Base-by-base conservation (phyloP, 176 grass and related monocot species). In the Eragrostis curvula region DNA sequence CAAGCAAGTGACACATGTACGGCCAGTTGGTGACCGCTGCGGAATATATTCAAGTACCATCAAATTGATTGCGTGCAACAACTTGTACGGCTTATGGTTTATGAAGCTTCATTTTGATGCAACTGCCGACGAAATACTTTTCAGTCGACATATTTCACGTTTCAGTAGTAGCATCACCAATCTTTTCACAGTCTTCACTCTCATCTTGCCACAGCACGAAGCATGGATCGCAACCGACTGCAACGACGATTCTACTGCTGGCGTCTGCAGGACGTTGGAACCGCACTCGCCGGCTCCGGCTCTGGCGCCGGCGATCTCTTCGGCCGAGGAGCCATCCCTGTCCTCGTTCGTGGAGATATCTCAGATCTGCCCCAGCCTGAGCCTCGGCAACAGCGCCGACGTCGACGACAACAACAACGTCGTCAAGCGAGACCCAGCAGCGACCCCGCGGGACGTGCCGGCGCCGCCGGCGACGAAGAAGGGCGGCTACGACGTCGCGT, bases 261-360 rank as follows among this genome's bases (percentile, higher is more conserved):
- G 77, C 70, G 71, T 72, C 25, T 23, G 83, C 20, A 65, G 47
- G 32, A 43, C 21, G 12, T 21, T 23, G 0, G 66, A 79, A n/a
- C 50, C 78, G 20, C 39, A 25, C 17, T 61, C 87, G n/a, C 66
- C 71, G 50, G 70, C 60, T 47, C 79, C 71, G 14, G 70, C 60
- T 47, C 79, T 67, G 14, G 58, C 79, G 45, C 73, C 63, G 28
- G 58, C 44, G 25, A 82, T 66, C 49, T 85, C 86, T 53, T 30
- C 85, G 39, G 73, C 85, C 8, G 86, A 84, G 10, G 86, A 84
- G 10, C 82, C 82, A 8, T 88, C 65, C 67, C 53, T 90, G 25
- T 82, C 87, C 8, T 78, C 78, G 18, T 77, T 93, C 68, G 85
- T 88, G 55, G 87, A 86, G 7, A 84, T 91, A 8, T 28, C 75